Evolutionary conservation across 306 rosid species (phyloP).

Genomic region (Ormosia semicastrata): DNA sequence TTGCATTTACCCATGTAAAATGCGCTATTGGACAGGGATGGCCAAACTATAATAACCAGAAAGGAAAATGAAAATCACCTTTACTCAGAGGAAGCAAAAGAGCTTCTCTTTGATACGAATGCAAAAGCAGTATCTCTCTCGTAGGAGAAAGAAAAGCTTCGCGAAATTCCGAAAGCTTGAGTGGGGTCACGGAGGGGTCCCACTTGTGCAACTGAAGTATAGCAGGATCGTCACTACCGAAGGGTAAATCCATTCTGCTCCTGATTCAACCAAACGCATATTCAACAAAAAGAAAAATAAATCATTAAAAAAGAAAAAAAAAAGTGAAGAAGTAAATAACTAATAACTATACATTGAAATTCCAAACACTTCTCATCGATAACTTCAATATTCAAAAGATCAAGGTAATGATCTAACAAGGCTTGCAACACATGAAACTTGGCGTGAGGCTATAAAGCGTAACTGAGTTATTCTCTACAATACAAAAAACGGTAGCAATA

Average conservation of each 20-base stretch:
- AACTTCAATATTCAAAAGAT: conserved; percentile 2
- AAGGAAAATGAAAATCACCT: conserved; percentile 40
- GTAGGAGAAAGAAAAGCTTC: conserved; percentile 90
- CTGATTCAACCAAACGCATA: conserved; percentile 33
- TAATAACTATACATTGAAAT: not conserved
- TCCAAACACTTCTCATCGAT: conserved; percentile 1
- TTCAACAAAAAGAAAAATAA: conserved; percentile 4
- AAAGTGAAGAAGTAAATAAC: not conserved
- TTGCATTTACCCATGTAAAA: not conserved
- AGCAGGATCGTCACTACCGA: conserved; percentile 56
- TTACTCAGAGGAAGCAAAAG: conserved; percentile 70
- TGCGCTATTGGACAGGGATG: not conserved
- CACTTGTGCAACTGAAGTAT: conserved; percentile 76
- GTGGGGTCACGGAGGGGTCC: conserved; percentile 53
- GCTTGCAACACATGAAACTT: conserved; percentile 9
- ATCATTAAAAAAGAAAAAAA: not conserved
- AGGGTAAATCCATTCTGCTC: conserved; percentile 54
- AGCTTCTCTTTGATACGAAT: conserved; percentile 68
- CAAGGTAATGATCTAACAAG: conserved; percentile 15
- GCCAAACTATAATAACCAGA: conserved; percentile 6
- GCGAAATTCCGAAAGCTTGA: conserved; percentile 67
- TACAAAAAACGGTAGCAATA: not conserved
- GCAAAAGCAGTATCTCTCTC: conserved; percentile 63
- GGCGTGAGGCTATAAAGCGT: not conserved
- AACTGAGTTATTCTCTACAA: not conserved